Conservation (phyloP, 164 flowering plant species). For the Kalanchoe fedtschenkoi region DNA sequence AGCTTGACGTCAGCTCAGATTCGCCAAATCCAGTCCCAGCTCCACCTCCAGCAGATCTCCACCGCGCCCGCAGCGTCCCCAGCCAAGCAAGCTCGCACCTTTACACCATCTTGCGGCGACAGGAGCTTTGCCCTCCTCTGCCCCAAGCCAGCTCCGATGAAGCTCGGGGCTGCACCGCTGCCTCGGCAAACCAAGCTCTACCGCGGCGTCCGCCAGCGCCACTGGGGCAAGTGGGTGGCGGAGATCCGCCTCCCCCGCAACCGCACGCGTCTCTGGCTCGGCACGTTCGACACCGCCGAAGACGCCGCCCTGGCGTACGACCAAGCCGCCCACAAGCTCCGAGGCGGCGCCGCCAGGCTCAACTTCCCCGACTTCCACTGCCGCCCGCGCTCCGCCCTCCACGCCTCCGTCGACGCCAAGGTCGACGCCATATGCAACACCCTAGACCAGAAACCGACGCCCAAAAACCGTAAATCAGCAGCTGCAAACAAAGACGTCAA, state of each 20-base stretch:
- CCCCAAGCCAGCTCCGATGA: constrained; percentile 43
- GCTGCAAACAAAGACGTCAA: constrained; percentile 11
- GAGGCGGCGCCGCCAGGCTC: constrained; percentile 82
- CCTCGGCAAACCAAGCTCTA: constrained; percentile 65
- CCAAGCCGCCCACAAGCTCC: constrained; percentile 70
- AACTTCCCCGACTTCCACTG: constrained; percentile 78
- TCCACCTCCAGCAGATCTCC: constrained; percentile 21
- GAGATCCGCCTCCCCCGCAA: constrained; percentile 89
- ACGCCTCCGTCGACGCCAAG: constrained; percentile 53
- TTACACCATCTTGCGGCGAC: too few relatives aligned
- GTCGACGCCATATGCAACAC: constrained; percentile 48
- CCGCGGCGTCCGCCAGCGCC: constrained; percentile 90
- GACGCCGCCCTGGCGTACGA: constrained; percentile 93
- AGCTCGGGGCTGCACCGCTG: constrained; percentile 20
- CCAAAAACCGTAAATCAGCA: constrained; percentile 8
- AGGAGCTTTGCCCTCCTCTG: too few relatives aligned
- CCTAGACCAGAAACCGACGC: constrained; percentile 30
- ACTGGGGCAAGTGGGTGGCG: constrained; percentile 99
- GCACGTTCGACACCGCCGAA: constrained; percentile 93
- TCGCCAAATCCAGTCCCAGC: constrained; percentile 39
- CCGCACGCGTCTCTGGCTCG: constrained; percentile 93
- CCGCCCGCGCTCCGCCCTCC: constrained; percentile 50
- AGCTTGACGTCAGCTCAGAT: constrained; percentile 40
- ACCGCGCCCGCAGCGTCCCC: not conserved
- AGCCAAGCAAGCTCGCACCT: too few relatives aligned